Percentiles rank a stretch among this genome's conserved stretches.
These are phyloP conservation scores for Diddensiella caesifluorescens DNA, from an alignment of 805 yeast species.

Conservation along the genomic window DNA sequence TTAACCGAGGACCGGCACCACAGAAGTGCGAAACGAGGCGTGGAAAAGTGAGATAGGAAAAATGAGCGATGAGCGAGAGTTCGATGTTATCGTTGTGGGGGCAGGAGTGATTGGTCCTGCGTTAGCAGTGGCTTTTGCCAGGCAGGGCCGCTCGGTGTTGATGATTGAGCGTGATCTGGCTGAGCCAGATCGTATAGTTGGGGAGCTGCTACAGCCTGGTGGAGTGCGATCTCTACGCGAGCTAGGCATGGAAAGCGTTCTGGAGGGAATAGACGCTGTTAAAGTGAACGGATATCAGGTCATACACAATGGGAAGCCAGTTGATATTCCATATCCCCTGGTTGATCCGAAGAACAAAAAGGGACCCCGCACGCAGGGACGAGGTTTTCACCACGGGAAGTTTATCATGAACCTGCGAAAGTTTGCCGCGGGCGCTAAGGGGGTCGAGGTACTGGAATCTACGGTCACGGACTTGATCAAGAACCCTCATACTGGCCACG, in stretches of 20 bases:
- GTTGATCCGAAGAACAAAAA: constrained; percentile 11
- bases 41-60: no score
- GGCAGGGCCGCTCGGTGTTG: constrained; percentile 80
- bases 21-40: no score
- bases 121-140: constrained; percentile 81
- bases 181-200: constrained; percentile 93
- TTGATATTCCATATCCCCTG: constrained; percentile 63
- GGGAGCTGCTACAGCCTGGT: constrained; percentile 94
- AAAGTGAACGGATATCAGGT: constrained; percentile 78
- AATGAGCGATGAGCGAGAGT: constrained; percentile 29
- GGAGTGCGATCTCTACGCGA: constrained; percentile 82
- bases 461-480: constrained; percentile 66
- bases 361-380: constrained; percentile 44
- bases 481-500: constrained; percentile 47
- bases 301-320: constrained; percentile 52
- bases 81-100: constrained; percentile 89
- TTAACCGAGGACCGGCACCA: no score
- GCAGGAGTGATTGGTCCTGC: constrained; percentile 99
- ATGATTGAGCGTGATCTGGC: constrained; percentile 83
- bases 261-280: constrained; percentile 72
- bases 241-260: constrained; percentile 73
- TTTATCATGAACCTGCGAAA: constrained; percentile 71
- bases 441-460: constrained; percentile 76
- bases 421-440: constrained; percentile 62
- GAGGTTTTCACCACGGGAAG: constrained; percentile 89